Base-by-base conservation (phyloP, 805 yeast species). In the Nakazawaea peltata region DNA sequence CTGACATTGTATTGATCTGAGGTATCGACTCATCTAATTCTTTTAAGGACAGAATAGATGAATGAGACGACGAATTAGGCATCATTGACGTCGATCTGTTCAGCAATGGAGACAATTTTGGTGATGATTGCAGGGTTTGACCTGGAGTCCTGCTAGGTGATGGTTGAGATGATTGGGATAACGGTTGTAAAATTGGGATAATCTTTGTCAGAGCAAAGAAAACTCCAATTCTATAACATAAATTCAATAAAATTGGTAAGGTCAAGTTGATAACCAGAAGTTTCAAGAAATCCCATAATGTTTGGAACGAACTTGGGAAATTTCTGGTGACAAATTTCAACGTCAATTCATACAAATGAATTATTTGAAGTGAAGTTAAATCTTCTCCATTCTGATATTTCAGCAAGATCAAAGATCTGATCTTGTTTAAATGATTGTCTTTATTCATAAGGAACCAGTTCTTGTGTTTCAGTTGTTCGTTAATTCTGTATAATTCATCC, bases 171-270 rank as follows among this genome's bases (percentile, higher is more conserved):
- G 7, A 10, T 21, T 21, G 23, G 23, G 23, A 21, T 8, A 37
- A 15, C 23, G 60, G 59, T 37, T 56, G 52, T 36, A 59, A 42
- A 23, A 57, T 53, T 2, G 98, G 98, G 15, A 92, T 85, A 42
- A 92, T 87, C 51, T 94, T 81, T 12, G 97, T 84, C 2, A 97
- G 96, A 2, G 95, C 86, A 52, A 67, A 67, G 49, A 90, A 86
- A 9, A 88, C 95, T 4, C 83, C 69, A 15, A 90, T 76, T 47
- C 98, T 71, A 51, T 84, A 90, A 2, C 87, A 84, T 48, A 92
- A 63, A 46, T 87, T 87, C 18, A 87, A 67, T 19, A 85, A 61
- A 17, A 92, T 78, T 5, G 95, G 83, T 7, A 94, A 75, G 0
- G 95, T 81, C 36, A 87, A 63, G 21, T 88, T 82, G 35, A 61